Conservation (phyloP, 805 yeast genomes). For the Wickerhamiella spandovensis region DNA sequence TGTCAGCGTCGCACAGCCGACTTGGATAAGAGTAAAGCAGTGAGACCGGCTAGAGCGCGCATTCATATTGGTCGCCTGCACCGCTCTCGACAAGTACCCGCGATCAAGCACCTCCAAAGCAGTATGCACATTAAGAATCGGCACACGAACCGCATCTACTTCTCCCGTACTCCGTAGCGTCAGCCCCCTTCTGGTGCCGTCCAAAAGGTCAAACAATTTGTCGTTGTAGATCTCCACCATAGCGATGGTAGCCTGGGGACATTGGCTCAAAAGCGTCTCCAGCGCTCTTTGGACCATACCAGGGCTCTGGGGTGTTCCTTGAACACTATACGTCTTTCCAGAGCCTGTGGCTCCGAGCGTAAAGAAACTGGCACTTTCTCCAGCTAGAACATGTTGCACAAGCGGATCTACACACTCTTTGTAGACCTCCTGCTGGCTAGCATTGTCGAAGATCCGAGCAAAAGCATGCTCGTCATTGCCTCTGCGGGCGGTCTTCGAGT, state of each 20-base stretch:
- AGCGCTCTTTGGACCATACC: slow-evolving; percentile 28
- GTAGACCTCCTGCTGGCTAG: slow-evolving; percentile 28
- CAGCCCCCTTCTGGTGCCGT: slow-evolving; percentile 2
- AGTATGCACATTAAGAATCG: slow-evolving; percentile 27
- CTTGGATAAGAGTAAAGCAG: slow-evolving; percentile 34
- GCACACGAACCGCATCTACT: slow-evolving; percentile 29
- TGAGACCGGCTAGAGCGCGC: slow-evolving; percentile 38
- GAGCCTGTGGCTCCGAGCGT: slow-evolving; percentile 43
- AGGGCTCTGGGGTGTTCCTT: slow-evolving; percentile 23
- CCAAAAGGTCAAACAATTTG: slow-evolving; percentile 29
- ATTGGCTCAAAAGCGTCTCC: slow-evolving; percentile 23
- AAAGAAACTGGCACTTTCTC: slow-evolving; percentile 32
- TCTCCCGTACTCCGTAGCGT: slow-evolving; percentile 17
- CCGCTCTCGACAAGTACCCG: slow-evolving; percentile 31
- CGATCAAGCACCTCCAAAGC: slow-evolving; percentile 28
- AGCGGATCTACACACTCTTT: slow-evolving; percentile 24
- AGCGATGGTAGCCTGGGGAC: slow-evolving; percentile 29
- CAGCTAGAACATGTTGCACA: slow-evolving; percentile 21
- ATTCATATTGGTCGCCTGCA: slow-evolving; percentile 33
- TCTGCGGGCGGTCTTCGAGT: slow-evolving; percentile 1
- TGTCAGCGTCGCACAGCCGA: slow-evolving; percentile 27
- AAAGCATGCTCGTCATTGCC: slow-evolving; percentile 6
- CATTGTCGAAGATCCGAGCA: slow-evolving; percentile 2
- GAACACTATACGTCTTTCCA: slow-evolving; percentile 30
- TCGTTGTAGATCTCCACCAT: slow-evolving; percentile 43